phyloP scores from a whole-genome alignment of 179 eudicot species.

The Vitellaria paradoxa region DNA sequence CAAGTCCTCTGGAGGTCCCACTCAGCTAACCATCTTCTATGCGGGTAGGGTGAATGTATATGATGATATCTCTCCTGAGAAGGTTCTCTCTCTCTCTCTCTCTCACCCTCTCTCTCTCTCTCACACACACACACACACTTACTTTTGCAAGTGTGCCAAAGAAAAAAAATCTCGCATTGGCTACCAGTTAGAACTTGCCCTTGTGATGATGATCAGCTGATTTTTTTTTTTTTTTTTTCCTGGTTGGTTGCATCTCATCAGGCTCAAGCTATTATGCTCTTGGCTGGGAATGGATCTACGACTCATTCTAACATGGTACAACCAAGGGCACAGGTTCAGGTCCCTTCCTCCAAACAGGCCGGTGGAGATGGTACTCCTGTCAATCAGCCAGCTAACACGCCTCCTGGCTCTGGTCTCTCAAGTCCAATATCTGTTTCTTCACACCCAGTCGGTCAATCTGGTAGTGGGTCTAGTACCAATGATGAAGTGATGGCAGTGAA shows the following conservation, averaged over 20 bases:
- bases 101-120: not conserved
- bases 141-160: no score
- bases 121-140: not conserved
- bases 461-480: constrained; percentile 21
- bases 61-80: constrained; percentile 56
- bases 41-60: constrained; percentile 54
- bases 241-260: constrained; percentile 15
- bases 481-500: constrained; percentile 24
- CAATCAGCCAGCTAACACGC: constrained; percentile 21
- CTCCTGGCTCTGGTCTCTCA: constrained; percentile 32
- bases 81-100: constrained; percentile 31
- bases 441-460: constrained; percentile 32
- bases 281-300: constrained; percentile 44
- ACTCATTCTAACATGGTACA: constrained; percentile 23
- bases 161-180: not conserved
- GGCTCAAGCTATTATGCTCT: constrained; percentile 63
- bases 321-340: constrained; percentile 34
- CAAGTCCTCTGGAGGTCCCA: constrained; percentile 33
- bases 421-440: constrained; percentile 45
- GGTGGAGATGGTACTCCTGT: constrained; percentile 23
- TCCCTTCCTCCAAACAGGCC: constrained; percentile 26
- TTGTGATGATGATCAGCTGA: not conserved
- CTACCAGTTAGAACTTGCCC: not conserved
- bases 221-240: not conserved
- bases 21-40: constrained; percentile 61